A percentile compares a stretch with the other conserved stretches of the same genome.
Conservation (phyloP, 1,284 basidiomycete species). For the Microstroma glucosiphilum region DNA sequence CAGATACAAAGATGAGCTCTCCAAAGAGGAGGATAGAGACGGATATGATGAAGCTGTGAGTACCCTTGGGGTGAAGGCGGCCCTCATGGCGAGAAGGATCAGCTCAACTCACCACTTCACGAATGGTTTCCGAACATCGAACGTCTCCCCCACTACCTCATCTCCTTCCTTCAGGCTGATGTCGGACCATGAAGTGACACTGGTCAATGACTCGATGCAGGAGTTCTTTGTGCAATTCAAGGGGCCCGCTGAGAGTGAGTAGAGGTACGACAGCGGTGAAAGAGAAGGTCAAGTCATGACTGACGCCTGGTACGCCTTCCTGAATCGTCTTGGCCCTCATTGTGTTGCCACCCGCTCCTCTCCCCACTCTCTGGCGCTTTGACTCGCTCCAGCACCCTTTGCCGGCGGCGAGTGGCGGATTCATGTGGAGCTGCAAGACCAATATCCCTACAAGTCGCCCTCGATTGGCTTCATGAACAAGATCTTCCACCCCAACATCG, state of each 20-base stretch:
- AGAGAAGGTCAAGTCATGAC: conserved; percentile 5
- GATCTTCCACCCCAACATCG: conserved; percentile 98
- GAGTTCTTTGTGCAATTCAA: conserved; percentile 96
- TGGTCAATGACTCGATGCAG: conserved; percentile 97
- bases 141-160: not conserved
- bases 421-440: conserved; percentile 96
- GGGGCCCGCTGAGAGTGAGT: conserved; percentile 87
- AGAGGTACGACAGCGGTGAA: conserved; percentile 8
- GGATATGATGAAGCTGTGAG: conserved; percentile 97
- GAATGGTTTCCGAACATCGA: conserved; percentile 13
- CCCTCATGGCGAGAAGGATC: not conserved
- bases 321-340: not conserved
- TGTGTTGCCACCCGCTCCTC: conserved; percentile 3
- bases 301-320: not conserved
- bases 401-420: conserved; percentile 97
- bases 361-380: not conserved
- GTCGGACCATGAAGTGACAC: conserved; percentile 66
- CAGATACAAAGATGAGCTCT: conserved; percentile 53
- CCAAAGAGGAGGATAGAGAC: conserved; percentile 94
- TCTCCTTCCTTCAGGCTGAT: conserved; percentile 29
- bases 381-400: conserved; percentile 69
- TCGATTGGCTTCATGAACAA: conserved; percentile 99
- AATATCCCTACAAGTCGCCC: conserved; percentile 97
- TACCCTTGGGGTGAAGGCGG: conserved; percentile 19
- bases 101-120: not conserved